Percentiles rank a stretch among this genome's conserved stretches.
Evolutionary conservation across 305 asterid genomes (phyloP).

Genomic region (Solanum chacoense): DNA sequence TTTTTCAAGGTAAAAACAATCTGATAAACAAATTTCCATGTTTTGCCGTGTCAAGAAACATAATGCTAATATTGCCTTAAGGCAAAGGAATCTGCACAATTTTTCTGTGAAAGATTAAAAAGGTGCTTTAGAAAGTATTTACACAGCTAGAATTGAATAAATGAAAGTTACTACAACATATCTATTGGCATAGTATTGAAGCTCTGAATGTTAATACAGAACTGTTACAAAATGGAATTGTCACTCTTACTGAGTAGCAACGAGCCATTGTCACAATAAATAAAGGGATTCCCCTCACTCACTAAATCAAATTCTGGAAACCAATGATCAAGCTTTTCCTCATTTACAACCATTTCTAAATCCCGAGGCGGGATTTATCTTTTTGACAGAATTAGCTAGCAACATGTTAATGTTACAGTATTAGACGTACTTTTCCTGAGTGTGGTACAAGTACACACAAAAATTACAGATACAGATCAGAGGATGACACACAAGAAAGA

Average conservation of each 20-base stretch:
- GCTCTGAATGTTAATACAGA: not conserved
- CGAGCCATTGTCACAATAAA: not conserved
- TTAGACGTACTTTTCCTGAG: not conserved
- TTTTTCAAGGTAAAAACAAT: not conserved
- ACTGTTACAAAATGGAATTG: not conserved
- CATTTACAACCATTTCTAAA: conserved; percentile 28
- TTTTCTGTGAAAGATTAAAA: not conserved
- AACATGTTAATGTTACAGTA: not conserved
- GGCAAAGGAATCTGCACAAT: not conserved
- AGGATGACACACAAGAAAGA: not conserved
- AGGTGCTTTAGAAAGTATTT: not conserved
- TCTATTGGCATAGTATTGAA: not conserved
- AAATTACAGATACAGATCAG: conserved; percentile 23
- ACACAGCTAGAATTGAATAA: not conserved
- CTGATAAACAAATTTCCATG: not conserved
- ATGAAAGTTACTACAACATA: not conserved
- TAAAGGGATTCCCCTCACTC: not conserved
- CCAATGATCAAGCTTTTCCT: not conserved
- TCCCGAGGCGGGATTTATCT: conserved; percentile 41
- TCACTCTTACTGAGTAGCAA: not conserved
- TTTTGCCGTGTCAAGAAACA: not conserved
- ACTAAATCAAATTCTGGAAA: not conserved
- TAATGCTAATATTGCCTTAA: not conserved
- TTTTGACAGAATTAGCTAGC: conserved; percentile 9
- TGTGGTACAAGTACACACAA: conserved; percentile 9